Conservation (phyloP, 1,284 basidiomycete genomes). For the Macrocybe sp. region DNA sequence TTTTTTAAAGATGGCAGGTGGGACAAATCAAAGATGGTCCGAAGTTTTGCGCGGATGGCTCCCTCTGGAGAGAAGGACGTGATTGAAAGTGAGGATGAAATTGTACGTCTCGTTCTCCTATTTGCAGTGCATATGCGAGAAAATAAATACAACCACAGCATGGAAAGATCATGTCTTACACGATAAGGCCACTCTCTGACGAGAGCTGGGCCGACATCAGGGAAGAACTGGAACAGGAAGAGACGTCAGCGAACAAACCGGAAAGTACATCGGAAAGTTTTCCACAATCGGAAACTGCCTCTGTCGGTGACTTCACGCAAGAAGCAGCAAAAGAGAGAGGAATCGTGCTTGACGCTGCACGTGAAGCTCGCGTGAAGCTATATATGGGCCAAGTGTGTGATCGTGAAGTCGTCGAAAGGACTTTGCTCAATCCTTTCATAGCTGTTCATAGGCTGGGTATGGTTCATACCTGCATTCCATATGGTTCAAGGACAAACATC, state of each 20-base stretch:
- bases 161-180: conserved; percentile 37
- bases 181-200: conserved; percentile 39
- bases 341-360: conserved; percentile 59
- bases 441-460: conserved; percentile 78
- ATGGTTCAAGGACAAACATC: conserved; percentile 30
- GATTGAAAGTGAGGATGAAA: conserved; percentile 26
- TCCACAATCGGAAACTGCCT: conserved; percentile 36
- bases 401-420: background rate
- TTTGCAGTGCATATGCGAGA: background rate
- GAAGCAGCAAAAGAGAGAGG: conserved; percentile 31
- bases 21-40: conserved; percentile 76
- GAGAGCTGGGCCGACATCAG: conserved; percentile 39
- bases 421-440: conserved; percentile 22
- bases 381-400: conserved; percentile 63
- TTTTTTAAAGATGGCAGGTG: conserved; percentile 52
- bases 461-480: conserved; percentile 82
- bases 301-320: conserved; percentile 35
- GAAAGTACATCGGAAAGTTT: conserved; percentile 10
- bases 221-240: conserved; percentile 24
- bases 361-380: conserved; percentile 76
- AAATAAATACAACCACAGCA: conserved; percentile 22
- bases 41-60: conserved; percentile 63
- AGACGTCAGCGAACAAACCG: conserved; percentile 13
- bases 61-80: conserved; percentile 22
- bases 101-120: conserved; percentile 3